Conservation (phyloP, 495 filamentous ascomycete species). For the Zalerion maritima region DNA sequence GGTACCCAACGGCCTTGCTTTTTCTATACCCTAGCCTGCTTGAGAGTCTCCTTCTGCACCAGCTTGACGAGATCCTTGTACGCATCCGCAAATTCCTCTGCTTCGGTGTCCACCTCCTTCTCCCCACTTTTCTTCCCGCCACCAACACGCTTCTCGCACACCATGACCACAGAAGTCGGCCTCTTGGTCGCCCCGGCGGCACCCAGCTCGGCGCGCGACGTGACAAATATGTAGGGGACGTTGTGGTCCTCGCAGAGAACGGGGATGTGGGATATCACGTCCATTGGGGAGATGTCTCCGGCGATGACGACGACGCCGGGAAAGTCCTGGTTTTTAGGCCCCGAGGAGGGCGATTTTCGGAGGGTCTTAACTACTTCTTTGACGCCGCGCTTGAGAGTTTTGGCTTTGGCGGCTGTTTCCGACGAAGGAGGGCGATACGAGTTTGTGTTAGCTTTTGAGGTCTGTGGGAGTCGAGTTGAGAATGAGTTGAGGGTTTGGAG, state of each 20-base stretch:
- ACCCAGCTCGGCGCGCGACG: constrained; percentile 77
- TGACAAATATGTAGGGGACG: constrained; percentile 86
- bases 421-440: background rate
- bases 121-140: constrained; percentile 37
- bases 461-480: too few species aligned
- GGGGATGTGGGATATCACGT: constrained; percentile 93
- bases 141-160: constrained; percentile 39
- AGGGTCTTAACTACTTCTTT: constrained; percentile 97
- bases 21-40: constrained; percentile 22
- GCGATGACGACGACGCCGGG: constrained; percentile 78
- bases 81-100: constrained; percentile 55
- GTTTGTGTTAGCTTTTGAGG: constrained; percentile 10
- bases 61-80: constrained; percentile 61
- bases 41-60: constrained; percentile 51
- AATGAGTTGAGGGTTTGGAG: too few species aligned
- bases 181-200: constrained; percentile 84
- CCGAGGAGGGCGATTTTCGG: constrained; percentile 63
- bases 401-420: constrained; percentile 68
- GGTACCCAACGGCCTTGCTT: too few species aligned
- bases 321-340: constrained; percentile 34
- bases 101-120: constrained; percentile 29
- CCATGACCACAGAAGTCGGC: constrained; percentile 89
- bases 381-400: constrained; percentile 88
- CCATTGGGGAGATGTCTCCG: constrained; percentile 92
- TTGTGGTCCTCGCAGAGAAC: constrained; percentile 95